Percentiles rank a stretch among this genome's conserved stretches.
Evolutionary conservation across 2,329 filamentous ascomycete species (phyloP).

Genomic region (Blastomyces silverae): DNA sequence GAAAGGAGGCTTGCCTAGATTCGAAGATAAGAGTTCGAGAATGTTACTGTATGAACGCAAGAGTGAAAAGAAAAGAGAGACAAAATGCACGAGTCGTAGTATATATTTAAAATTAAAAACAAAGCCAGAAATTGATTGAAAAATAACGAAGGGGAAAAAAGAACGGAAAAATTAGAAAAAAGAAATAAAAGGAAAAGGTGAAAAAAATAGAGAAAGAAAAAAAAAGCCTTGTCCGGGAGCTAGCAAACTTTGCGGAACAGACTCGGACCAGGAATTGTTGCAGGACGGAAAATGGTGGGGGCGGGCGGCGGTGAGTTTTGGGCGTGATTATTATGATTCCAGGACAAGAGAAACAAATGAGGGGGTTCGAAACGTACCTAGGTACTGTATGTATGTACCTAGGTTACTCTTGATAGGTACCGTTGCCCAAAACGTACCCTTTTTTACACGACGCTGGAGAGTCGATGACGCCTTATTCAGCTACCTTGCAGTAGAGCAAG

Average conservation of each 20-base stretch:
- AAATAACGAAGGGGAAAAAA: neutral
- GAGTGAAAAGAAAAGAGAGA: neutral
- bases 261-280: neutral
- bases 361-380: neutral
- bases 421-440: neutral
- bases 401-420: neutral
- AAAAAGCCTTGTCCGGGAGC: neutral
- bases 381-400: neutral
- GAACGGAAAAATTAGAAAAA: neutral
- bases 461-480: neutral
- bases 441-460: neutral
- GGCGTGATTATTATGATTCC: neutral
- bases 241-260: conserved; percentile 8
- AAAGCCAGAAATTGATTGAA: neutral
- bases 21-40: neutral
- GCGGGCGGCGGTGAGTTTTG: conserved; percentile 6
- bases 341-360: neutral
- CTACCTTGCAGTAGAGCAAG: neutral
- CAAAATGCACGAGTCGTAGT: neutral
- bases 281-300: neutral
- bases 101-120: neutral
- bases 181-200: neutral
- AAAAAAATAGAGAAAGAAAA: neutral
- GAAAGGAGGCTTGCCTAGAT: neutral
- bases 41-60: neutral